phyloP scores from a whole-genome alignment of 1,284 basidiomycete genomes.

The Apiotrichum akiyoshidainum region DNA sequence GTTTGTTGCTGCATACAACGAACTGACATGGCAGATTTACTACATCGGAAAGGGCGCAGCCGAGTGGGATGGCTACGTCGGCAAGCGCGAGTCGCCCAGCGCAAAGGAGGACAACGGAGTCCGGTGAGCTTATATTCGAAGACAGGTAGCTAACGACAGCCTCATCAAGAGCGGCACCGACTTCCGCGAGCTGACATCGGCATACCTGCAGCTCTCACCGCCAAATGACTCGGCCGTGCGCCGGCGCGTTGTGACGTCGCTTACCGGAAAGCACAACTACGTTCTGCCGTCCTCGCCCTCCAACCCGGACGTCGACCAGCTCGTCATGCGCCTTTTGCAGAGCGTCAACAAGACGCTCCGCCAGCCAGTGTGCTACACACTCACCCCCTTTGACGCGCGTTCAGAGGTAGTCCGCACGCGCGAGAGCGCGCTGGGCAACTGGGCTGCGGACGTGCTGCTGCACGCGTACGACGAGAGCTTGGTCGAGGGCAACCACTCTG shows the following conservation, averaged over 20 bases:
- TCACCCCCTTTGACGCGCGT: slow-evolving; percentile 69
- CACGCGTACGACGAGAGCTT: slow-evolving; percentile 81
- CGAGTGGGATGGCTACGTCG: slow-evolving; percentile 68
- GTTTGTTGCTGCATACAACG: background rate
- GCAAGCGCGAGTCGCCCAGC: slow-evolving; percentile 61
- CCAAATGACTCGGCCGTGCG: slow-evolving; percentile 62
- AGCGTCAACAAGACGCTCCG: slow-evolving; percentile 68
- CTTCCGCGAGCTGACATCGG: slow-evolving; percentile 79
- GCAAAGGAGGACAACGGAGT: slow-evolving; percentile 72
- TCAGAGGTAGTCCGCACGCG: slow-evolving; percentile 65
- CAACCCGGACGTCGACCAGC: slow-evolving; percentile 58
- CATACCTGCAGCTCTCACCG: slow-evolving; percentile 63
- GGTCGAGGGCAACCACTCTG: slow-evolving; percentile 24
- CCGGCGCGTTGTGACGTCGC: slow-evolving; percentile 61
- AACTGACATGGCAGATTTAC: slow-evolving; percentile 32
- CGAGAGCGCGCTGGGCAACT: slow-evolving; percentile 77
- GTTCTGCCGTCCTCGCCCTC: slow-evolving; percentile 63
- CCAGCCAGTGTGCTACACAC: slow-evolving; percentile 66
- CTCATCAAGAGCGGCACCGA: slow-evolving; percentile 84
- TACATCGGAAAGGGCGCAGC: slow-evolving; percentile 67
- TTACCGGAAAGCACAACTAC: slow-evolving; percentile 66
- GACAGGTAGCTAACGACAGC: slow-evolving; percentile 13
- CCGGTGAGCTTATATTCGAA: slow-evolving; percentile 50
- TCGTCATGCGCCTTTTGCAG: slow-evolving; percentile 66
- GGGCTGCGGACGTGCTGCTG: slow-evolving; percentile 81